phyloP scores from a whole-genome alignment of 225 moss, liverwort and hornwort genomes.

The Pleurozium schreberi region DNA sequence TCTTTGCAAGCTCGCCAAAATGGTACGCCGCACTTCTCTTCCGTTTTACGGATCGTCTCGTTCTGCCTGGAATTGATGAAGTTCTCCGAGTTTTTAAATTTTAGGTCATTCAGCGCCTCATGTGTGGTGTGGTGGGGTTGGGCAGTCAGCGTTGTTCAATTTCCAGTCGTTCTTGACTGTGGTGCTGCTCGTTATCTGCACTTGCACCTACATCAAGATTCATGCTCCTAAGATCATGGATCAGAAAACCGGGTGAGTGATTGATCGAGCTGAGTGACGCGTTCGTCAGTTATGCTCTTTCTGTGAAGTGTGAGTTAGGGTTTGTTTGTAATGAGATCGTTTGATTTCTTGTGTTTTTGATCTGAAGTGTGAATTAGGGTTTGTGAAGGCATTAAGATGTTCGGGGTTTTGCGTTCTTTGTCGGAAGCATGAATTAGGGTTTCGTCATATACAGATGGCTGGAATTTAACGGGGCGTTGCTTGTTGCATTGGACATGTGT shows the following conservation, averaged over 20 bases:
- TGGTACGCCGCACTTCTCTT: not conserved
- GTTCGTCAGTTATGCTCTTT: not conserved
- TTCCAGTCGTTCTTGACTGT: constrained; percentile 93
- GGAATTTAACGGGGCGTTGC: not conserved
- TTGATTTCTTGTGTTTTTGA: not conserved
- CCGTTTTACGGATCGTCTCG: not conserved
- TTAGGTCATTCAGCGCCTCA: not conserved
- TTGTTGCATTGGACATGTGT: not conserved
- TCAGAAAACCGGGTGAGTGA: constrained; percentile 69
- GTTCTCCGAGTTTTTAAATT: not conserved
- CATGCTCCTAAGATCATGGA: constrained; percentile 75
- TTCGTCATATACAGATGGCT: not conserved
- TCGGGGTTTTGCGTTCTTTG: not conserved
- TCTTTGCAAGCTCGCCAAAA: not conserved
- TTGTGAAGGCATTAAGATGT: too few relatives aligned
- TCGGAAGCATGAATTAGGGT: not conserved
- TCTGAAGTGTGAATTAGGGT: not conserved
- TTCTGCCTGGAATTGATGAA: not conserved
- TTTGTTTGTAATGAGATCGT: not conserved
- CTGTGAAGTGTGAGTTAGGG: not conserved
- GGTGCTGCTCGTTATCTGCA: constrained; percentile 96
- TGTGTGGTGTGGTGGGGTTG: not conserved
- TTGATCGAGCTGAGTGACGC: not conserved
- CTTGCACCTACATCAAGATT: constrained; percentile 93
- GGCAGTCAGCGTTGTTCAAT: constrained; percentile 95